These are phyloP conservation scores for Blyttiomyces sp. DNA, from an alignment of 371 early-diverging fungal genomes.

Conservation along the genomic window DNA sequence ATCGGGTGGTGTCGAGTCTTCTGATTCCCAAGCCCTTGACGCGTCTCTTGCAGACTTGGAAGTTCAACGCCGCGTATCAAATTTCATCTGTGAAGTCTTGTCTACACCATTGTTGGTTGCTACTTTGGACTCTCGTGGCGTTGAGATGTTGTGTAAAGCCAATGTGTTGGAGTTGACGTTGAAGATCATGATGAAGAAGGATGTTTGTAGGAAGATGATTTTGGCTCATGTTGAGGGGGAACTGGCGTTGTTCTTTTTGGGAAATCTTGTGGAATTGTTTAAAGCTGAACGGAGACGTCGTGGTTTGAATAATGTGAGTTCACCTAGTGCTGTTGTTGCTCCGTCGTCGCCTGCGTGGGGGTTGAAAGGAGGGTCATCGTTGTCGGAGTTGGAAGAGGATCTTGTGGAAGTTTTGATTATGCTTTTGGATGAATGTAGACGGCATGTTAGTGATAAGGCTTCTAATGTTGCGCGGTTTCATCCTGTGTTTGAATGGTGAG, in stretches of 20 bases:
- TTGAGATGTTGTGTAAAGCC: background rate
- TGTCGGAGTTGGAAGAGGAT: conserved; percentile 26
- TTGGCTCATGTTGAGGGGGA: conserved; percentile 45
- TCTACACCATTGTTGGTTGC: conserved; percentile 14
- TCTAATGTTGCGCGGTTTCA: conserved; percentile 52
- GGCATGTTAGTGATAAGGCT: conserved; percentile 47
- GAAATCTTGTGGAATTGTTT: conserved; percentile 50
- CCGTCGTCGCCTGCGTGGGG: too few species aligned
- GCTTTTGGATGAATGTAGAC: conserved; percentile 34
- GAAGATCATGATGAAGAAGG: background rate
- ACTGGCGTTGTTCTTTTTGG: conserved; percentile 54
- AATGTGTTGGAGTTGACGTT: background rate
- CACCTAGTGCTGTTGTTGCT: conserved; percentile 26
- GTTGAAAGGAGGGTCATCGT: too few species aligned
- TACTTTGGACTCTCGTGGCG: conserved; percentile 9
- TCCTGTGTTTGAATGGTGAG: conserved; percentile 59
- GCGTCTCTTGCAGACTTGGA: background rate
- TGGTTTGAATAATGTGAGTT: background rate
- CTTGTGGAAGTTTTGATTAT: conserved; percentile 12
- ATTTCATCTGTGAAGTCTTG: conserved; percentile 4
- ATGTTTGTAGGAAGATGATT: background rate
- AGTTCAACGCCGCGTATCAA: background rate
- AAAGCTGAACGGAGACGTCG: background rate
- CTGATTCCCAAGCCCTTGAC: too few species aligned
- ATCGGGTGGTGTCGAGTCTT: too few species aligned